Base-by-base conservation (phyloP, 1,139 yeast species). In the Candida neerlandica region DNA sequence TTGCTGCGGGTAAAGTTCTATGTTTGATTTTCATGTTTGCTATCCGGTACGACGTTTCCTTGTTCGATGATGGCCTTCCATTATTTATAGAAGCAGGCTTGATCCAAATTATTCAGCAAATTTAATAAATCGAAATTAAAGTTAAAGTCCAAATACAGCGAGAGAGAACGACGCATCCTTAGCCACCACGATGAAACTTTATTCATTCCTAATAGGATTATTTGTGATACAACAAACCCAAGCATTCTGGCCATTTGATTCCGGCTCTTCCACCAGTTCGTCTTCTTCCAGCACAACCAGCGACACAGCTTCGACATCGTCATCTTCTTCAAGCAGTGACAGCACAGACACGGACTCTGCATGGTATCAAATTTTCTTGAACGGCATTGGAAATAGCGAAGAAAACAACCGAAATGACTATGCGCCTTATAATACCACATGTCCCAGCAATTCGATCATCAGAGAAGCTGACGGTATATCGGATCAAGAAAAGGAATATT, bases 351-450 rank as follows among this genome's bases (percentile, higher is more conserved):
- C 44, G 4, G 44, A 33, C 15, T 42, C 44, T 2, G 30, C 44
- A 29, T 42, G 44, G 44, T 42, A 33, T 14, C 44, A 42, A 14
- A 19, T 26, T 1, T 42, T 42, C 18, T 21, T 33, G 18, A 23
- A 23, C 12, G 27, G 23, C 9, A 18, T 16, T 5, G 41, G 41
- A 2, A 21, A 21, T 19, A 15, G 21, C 9, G 29, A 32, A 14
- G 7, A 15, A 2, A 44, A 47, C 4, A 54, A 43, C 16, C 46
- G 57, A 40, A 64, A 66, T 51, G 59, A 63, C 1, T 71, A 71
- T 50, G 61, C 58, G 32, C 77, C 77, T 0, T 58, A 57, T 41
- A 51, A 55, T 16, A 58, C 65, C 2, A 43, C 56, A 3, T 71
- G 77, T 50, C 75, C 75, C 15, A 33, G 29, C 7, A 39, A 52